These are phyloP conservation scores for Microbotryum saponariae DNA, from an alignment of 1,284 basidiomycete genomes.

Conservation along the genomic window DNA sequence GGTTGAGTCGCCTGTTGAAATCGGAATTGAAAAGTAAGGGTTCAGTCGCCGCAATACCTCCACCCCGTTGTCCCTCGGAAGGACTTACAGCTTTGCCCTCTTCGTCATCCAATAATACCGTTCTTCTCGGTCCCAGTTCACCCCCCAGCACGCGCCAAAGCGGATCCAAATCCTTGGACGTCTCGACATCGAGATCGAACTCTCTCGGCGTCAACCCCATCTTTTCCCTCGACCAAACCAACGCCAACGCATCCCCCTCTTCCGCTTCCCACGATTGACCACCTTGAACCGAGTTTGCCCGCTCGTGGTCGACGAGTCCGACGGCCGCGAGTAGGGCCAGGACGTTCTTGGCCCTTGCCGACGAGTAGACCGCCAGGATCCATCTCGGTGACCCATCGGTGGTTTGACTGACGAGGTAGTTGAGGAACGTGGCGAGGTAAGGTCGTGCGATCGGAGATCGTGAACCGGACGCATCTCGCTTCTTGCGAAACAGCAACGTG, in stretches of 20 bases:
- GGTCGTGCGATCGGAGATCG: conserved; percentile 21
- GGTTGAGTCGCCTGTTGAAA: conserved; percentile 22
- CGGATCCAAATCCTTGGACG: conserved; percentile 18
- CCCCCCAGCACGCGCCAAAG: conserved; percentile 16
- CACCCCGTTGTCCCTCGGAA: no score
- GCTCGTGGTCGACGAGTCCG: conserved; percentile 11
- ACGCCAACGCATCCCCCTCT: conserved; percentile 15
- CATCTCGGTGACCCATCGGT: conserved; percentile 1
- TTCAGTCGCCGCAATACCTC: no score
- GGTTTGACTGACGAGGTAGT: conserved; percentile 13
- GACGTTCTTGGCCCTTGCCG: conserved; percentile 16
- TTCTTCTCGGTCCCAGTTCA: conserved; percentile 13
- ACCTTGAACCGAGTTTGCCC: background rate
- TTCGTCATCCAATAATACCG: conserved; percentile 26
- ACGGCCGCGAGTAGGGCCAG: conserved; percentile 21
- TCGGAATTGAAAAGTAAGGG: background rate
- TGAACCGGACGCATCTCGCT: background rate
- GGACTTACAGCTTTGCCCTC: conserved; percentile 16
- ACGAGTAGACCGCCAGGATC: conserved; percentile 13
- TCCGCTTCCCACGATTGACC: background rate
- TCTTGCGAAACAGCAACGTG: conserved; percentile 22
- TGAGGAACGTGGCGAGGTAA: conserved; percentile 26
- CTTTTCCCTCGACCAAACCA: conserved; percentile 22
- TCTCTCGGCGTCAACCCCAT: conserved; percentile 19
- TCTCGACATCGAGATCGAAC: conserved; percentile 24